Evolutionary conservation across 2,329 filamentous ascomycete species (phyloP).

Genomic region (Venturia effusa): DNA sequence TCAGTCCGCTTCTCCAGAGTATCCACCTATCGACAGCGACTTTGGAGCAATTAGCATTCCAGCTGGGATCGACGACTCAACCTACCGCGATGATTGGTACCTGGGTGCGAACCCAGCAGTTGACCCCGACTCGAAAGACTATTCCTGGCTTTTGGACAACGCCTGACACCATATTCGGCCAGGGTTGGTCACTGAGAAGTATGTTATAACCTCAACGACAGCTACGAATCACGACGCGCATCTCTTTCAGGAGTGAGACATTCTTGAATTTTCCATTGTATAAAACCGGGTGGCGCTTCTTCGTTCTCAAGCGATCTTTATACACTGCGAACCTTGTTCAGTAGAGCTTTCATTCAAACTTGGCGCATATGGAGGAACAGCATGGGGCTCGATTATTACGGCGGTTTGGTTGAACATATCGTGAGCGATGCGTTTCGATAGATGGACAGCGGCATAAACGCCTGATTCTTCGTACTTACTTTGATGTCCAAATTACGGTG

Average conservation of each 20-base stretch:
- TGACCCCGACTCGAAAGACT: constrained; percentile 6
- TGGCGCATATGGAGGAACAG: not conserved
- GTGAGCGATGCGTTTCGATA: not conserved
- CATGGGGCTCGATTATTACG: not conserved
- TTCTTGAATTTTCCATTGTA: not conserved
- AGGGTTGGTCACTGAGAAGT: not conserved
- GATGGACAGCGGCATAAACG: not conserved
- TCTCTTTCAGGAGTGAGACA: not conserved
- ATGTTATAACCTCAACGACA: not conserved
- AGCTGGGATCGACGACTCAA: not conserved
- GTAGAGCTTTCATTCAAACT: not conserved
- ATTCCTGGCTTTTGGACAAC: constrained; percentile 6
- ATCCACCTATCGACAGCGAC: not conserved
- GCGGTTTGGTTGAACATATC: not conserved
- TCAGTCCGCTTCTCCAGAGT: constrained; percentile 2
- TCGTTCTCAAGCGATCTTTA: not conserved
- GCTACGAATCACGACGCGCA: constrained; percentile 1
- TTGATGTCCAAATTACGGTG: not conserved
- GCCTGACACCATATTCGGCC: not conserved
- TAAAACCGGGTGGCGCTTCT: not conserved
- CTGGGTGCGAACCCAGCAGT: not conserved
- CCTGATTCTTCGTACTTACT: not conserved
- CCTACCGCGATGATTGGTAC: constrained; percentile 1
- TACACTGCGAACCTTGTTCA: not conserved
- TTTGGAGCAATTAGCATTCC: constrained; percentile 7